Evolutionary conservation across 352 stramenopile species (phyloP).

Genomic region (Blastocystis sp.): DNA sequence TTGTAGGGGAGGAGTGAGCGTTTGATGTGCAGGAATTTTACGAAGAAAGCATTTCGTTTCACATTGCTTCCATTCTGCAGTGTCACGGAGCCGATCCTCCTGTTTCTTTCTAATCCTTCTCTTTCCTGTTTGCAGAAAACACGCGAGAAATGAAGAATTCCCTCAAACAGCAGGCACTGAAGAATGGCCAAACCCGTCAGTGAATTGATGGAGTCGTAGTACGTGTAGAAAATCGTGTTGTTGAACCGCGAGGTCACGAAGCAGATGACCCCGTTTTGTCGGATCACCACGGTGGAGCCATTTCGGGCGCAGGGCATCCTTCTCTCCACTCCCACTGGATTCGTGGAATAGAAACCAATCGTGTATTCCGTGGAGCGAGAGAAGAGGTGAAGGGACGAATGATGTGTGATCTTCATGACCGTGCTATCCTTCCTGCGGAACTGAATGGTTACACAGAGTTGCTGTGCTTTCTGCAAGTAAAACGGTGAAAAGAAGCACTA

Average conservation of each 20-base stretch:
- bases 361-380: background rate
- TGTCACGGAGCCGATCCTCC: background rate
- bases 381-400: background rate
- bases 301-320: background rate
- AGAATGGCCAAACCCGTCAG: background rate
- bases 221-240: background rate
- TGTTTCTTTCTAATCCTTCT: constrained; percentile 9
- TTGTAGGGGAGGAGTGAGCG: background rate
- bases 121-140: background rate
- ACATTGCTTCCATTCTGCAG: background rate
- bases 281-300: constrained; percentile 3
- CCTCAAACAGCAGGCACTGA: constrained; percentile 13
- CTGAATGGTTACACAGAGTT: background rate
- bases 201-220: background rate
- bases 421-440: background rate
- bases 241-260: background rate
- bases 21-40: constrained; percentile 30
- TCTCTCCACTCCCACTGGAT: background rate
- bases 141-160: constrained; percentile 7
- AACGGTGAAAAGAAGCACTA: background rate
- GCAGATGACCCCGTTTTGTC: background rate
- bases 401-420: background rate
- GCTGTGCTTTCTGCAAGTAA: background rate
- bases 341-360: background rate
- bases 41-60: constrained; percentile 24